Percentiles rank a stretch among this genome's conserved stretches.
Evolutionary conservation across 129 eudicot genomes (phyloP).

Genomic region (Lonicera japonica): DNA sequence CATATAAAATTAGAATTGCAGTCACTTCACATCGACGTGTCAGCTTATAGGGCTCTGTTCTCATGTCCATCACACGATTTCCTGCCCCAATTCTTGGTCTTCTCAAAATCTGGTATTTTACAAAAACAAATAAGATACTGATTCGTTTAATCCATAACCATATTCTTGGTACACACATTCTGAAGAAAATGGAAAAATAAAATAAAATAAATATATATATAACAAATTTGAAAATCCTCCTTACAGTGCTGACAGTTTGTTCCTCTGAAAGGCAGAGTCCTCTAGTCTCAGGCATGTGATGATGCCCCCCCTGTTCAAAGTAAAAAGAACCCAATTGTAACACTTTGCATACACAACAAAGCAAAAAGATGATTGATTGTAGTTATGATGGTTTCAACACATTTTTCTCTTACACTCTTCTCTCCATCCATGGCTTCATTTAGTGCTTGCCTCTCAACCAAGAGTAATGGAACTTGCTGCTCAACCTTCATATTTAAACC

Average conservation of each 20-base stretch:
- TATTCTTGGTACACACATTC: too few species aligned
- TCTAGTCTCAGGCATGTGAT: constrained; percentile 86
- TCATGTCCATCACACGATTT: constrained; percentile 44
- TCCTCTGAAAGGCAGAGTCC: constrained; percentile 88
- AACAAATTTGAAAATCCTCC: constrained; percentile 4
- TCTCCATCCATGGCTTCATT: constrained; percentile 83
- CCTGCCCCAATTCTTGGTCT: constrained; percentile 55
- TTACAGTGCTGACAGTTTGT: constrained; percentile 71
- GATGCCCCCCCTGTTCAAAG: constrained; percentile 63
- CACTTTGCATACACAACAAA: not conserved
- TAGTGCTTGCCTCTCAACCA: constrained; percentile 87
- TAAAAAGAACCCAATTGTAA: constrained; percentile 2
- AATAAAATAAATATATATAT: not conserved
- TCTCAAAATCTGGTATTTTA: constrained; percentile 37
- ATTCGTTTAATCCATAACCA: not conserved
- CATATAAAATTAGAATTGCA: constrained; percentile 71
- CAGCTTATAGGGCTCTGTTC: constrained; percentile 68
- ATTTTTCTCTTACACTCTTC: constrained; percentile 45
- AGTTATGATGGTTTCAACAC: not conserved
- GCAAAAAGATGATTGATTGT: not conserved
- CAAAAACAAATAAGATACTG: not conserved
- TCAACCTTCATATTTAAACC: constrained; percentile 62
- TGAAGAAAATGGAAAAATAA: not conserved
- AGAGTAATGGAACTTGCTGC: constrained; percentile 74
- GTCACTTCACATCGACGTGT: constrained; percentile 75